Evolutionary conservation across 2,329 filamentous ascomycete species (phyloP), one percentile per base, ranked within the genome.

Genomic region (Fusarium transvaalense): DNA sequence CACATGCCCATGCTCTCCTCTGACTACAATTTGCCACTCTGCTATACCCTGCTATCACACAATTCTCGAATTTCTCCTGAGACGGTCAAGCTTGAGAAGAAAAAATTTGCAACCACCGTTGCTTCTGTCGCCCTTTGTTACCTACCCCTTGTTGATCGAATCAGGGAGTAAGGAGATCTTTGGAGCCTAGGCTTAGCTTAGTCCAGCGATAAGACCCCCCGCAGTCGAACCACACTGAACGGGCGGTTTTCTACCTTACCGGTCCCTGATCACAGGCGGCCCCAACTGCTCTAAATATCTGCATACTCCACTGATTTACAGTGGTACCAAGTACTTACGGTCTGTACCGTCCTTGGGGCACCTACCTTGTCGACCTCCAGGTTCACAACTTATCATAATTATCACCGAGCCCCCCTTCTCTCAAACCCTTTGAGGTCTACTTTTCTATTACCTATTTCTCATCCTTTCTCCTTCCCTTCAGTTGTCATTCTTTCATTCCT

Each of bases 161-260:
- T 65, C 61, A 74, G 66, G 65, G 58, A 72, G 66, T 61, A 69
- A 68, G 50, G 61, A 58, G 67, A 71, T 66, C 42, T 64, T 59
- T 64, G 69, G 52, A 74, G 61, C 41, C 52, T 47, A 55, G 52
- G 42, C 59, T 60, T 69, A 64, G 58, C 23, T 25, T 25, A 25
- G 29, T 60, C 38, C 23, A 56, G 38, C 46, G 60, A 74, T 69
- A 74, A 73, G 55, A 25, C 60, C 67, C 69, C 72, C 71, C 71
- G 66, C 72, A 70, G 64, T 74, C 71, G 72, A 74, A 71, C 72
- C 72, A 74, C 63, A 60, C 65, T 64, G 63, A 56, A 69, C 61
- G 64, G 61, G 56, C 54, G 62, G 61, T 64, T 67, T 48, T 52
- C 38, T 34, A 47, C 52, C 32, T 32, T 53, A 41, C 50, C 25